Base-by-base conservation (phyloP, 148 eudicot species). In the Fagopyrum esculentum region DNA sequence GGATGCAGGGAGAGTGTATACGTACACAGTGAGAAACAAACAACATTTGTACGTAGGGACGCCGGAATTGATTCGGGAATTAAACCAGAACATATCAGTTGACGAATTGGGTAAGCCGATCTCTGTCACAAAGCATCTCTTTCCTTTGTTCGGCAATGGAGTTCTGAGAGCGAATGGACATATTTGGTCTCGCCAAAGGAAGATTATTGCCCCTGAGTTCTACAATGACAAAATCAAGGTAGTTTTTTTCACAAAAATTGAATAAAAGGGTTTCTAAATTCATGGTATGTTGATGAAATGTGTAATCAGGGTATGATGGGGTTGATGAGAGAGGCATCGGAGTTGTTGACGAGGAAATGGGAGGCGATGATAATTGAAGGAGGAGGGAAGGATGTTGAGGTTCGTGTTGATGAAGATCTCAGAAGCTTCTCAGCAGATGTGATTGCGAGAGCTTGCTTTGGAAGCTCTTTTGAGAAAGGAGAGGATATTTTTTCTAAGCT, bases 191-290 rank as follows among this genome's bases (percentile, higher is more conserved):
- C 88, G 83, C 1, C 97, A 92, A 66, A 80, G 95, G 78, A 92
- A 88, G 76, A 88, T 92, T 59, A 78, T 92, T 16, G 92, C 95
- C 55, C 85, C 97, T 0, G 89, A 90, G 76, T 88, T 92, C 82
- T 90, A 88, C 77, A 87, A 87, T 88, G 87, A 92, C 82, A 92
- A 88, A 78, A 89, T 92, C 75, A 92, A 90, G 97, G 97, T 89
- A 89, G n/a, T 6, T 9, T 35, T 35, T 6, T 9, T 35, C 3
- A 35, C 3, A 35, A 35, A 30, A 30, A 35, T 35, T 35, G 40
- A 35, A 35, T 35, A 35, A 1, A 0, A 35, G 40, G 3, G 40
- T 35, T 35, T 35, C 40, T 35, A 35, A 35, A 35, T 2, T 35
- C 40, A 35, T 35, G 2, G 2, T 35, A 35, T 35, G 40, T 72